Evolutionary conservation across 768 basidiomycete genomes (phyloP).

Genomic region (Lactarius indigo): DNA sequence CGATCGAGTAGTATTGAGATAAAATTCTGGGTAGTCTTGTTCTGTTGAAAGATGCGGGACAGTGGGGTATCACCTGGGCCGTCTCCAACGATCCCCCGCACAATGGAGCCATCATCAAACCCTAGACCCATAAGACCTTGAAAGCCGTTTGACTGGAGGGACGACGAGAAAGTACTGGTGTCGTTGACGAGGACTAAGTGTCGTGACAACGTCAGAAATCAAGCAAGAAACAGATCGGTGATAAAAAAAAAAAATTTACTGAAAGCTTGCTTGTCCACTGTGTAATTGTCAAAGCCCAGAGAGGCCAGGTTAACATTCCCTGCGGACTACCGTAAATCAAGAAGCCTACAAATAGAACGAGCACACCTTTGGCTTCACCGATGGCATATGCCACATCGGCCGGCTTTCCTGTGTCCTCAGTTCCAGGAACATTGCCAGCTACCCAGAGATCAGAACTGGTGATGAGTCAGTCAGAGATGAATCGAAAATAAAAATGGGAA

Average conservation of each 20-base stretch:
- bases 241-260: constrained; percentile 39
- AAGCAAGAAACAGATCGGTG: neutral
- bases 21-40: constrained; percentile 54
- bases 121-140: constrained; percentile 75
- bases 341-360: neutral
- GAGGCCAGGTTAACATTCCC: constrained; percentile 55
- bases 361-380: constrained; percentile 57
- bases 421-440: constrained; percentile 43
- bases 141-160: constrained; percentile 59
- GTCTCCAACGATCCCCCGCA: constrained; percentile 52
- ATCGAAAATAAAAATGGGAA: neutral
- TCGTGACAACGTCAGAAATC: neutral
- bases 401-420: constrained; percentile 53
- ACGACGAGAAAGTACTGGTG: constrained; percentile 57
- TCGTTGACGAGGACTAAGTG: constrained; percentile 57
- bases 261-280: constrained; percentile 62
- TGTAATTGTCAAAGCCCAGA: constrained; percentile 53
- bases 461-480: constrained; percentile 12
- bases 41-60: constrained; percentile 61
- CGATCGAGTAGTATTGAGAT: constrained; percentile 68
- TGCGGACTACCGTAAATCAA: constrained; percentile 25
- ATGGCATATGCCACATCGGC: constrained; percentile 65
- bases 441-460: constrained; percentile 77
- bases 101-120: constrained; percentile 67
- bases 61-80: constrained; percentile 55